Conservation (phyloP, 108 stramenopile species). For the Parmales sp. region DNA sequence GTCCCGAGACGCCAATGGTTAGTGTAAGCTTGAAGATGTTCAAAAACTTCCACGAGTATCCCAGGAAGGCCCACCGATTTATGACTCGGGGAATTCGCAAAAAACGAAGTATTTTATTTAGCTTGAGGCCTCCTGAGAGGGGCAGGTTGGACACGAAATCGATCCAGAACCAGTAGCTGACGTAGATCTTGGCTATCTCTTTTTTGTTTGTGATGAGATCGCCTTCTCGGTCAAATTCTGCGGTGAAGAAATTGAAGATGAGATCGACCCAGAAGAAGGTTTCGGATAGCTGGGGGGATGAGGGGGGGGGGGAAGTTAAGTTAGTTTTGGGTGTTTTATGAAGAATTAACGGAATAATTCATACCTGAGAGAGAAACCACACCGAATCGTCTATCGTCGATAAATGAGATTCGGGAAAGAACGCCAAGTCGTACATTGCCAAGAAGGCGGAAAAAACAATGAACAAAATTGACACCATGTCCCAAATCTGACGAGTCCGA, state of each 20-base stretch:
- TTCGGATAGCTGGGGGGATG: no score
- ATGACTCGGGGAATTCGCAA: neutral
- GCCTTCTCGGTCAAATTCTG: neutral
- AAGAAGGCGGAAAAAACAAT: neutral
- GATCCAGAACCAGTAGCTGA: slow-evolving; percentile 7
- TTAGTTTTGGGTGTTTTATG: no score
- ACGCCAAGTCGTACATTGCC: neutral
- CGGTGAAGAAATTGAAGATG: neutral
- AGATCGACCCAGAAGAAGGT: slow-evolving; percentile 5
- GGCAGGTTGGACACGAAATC: neutral
- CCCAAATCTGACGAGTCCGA: neutral
- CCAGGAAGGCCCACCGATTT: neutral
- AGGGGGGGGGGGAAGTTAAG: no score
- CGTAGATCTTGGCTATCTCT: neutral
- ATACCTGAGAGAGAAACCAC: neutral
- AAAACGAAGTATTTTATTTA: neutral
- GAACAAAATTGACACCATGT: neutral
- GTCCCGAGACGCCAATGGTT: neutral
- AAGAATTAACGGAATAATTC: no score
- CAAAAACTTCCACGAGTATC: neutral
- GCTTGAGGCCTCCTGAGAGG: neutral
- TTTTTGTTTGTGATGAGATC: neutral
- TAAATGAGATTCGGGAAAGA: neutral
- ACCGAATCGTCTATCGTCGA: neutral
- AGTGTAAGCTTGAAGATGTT: neutral